Evolutionary conservation across 2,329 filamentous ascomycete species (phyloP), one percentile per base, ranked within the genome.

Genomic region (Diatrype stigma): DNA sequence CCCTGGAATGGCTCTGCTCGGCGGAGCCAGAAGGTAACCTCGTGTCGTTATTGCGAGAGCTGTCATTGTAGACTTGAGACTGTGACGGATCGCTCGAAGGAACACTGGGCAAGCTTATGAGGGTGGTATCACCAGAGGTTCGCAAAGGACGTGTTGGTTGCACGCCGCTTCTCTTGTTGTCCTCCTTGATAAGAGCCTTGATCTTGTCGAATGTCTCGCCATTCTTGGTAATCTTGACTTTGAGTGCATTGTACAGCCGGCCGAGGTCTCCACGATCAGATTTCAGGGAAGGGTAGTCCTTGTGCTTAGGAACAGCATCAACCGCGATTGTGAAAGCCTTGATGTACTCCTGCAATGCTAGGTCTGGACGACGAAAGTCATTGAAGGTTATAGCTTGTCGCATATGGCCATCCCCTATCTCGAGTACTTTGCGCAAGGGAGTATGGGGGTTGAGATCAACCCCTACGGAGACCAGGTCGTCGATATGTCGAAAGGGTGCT

Each of bases 321-420:
- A 91, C 78, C 14, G 88, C 81, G 50, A 96, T 87, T 51, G 91
- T 85, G 53, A 81, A 91, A 11, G 92, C 89, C 56, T 86, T 82
- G 51, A 97, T 79, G 64, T 93, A 97, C 54, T 96, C 89, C 57
- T 87, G 82, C 50, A 96, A 86, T 3, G 92, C 92, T 35, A 84
- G 69, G 63, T 94, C 90, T 4, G 85, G 82, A 34, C 84, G 77
- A 23, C 81, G 74, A 69, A 88, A 86, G 54, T 81, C 80, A 52
- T 84, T 75, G 51, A 78, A 74, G 48, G 79, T 80, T 56, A 84
- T 79, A 35, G 89, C 86, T 60, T 81, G 77, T 53, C 76, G 76
- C 52, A 85, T 73, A 45, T 75, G 74, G 21, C 66, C 63, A 60
- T 86, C 77, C 48, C 77, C 81, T 40, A 70, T 64, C 42, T 78